These are phyloP conservation scores for Gracilaria gracilis DNA, from an alignment of 23 red algal species.

Conservation along the genomic window DNA sequence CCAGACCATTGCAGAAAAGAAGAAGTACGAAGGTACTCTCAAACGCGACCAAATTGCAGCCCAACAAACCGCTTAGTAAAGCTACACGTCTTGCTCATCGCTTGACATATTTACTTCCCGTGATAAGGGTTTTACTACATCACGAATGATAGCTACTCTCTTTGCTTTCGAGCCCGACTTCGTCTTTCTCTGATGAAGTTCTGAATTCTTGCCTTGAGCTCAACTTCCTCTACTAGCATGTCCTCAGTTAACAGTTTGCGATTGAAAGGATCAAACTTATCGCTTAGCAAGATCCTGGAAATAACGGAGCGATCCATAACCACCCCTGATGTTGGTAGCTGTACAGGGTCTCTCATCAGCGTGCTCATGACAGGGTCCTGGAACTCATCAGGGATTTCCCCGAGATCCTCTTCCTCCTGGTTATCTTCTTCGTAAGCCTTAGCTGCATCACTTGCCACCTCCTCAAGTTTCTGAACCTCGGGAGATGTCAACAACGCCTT, in stretches of 20 bases:
- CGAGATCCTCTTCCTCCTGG: slow-evolving; percentile 82
- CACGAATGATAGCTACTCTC: background rate
- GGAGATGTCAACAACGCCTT: slow-evolving; percentile 56
- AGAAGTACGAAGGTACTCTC: slow-evolving; percentile 91
- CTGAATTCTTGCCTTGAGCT: slow-evolving; percentile 81
- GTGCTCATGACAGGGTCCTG: slow-evolving; percentile 94
- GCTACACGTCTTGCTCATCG: background rate
- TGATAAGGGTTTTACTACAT: background rate
- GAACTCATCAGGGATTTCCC: slow-evolving; percentile 95
- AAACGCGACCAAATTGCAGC: slow-evolving; percentile 69
- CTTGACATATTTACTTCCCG: background rate
- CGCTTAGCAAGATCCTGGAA: slow-evolving; percentile 90
- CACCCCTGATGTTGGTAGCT: slow-evolving; percentile 86
- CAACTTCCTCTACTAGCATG: slow-evolving; percentile 82
- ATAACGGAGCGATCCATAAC: slow-evolving; percentile 95
- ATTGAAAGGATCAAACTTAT: slow-evolving; percentile 98
- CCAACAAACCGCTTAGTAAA: slow-evolving; percentile 35
- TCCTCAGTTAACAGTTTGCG: slow-evolving; percentile 87
- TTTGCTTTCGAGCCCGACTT: slow-evolving; percentile 3
- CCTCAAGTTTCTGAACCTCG: slow-evolving; percentile 57
- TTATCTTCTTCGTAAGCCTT: slow-evolving; percentile 58
- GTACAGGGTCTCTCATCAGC: slow-evolving; percentile 94
- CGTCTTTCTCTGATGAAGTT: slow-evolving; percentile 46
- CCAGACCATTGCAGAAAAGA: slow-evolving; percentile 98
- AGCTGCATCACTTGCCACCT: slow-evolving; percentile 34